These are phyloP conservation scores for Cystofilobasidium macerans DNA, from an alignment of 768 basidiomycete genomes.

Conservation along the genomic window DNA sequence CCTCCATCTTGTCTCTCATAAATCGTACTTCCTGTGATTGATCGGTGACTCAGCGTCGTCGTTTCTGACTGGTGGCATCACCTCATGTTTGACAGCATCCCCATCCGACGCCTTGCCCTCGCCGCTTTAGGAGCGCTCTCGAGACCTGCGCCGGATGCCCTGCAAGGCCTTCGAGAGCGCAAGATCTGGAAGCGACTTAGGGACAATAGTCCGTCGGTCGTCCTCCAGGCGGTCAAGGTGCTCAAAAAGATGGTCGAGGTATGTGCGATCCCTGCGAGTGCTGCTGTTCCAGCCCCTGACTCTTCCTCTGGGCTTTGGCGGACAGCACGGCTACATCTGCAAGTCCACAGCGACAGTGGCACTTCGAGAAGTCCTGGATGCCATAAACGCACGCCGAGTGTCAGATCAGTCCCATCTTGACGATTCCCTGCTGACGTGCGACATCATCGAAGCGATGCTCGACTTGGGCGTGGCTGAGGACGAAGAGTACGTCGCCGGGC, in stretches of 20 bases:
- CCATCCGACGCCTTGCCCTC: slow-evolving; percentile 54
- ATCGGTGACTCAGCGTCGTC: neutral
- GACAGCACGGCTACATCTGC: neutral
- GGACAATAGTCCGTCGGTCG: slow-evolving; percentile 1
- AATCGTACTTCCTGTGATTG: slow-evolving; percentile 52
- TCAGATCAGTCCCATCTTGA: neutral
- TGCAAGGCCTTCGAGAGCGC: slow-evolving; percentile 41
- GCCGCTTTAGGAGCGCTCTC: slow-evolving; percentile 51
- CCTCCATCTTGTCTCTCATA: slow-evolving; percentile 55
- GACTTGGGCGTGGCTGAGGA: no score
- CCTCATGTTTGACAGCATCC: slow-evolving; percentile 40
- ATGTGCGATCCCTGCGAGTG: neutral
- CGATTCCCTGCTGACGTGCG: neutral
- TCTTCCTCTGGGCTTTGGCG: neutral
- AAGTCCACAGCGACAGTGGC: neutral
- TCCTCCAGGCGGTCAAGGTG: slow-evolving; percentile 3
- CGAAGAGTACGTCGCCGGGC: no score
- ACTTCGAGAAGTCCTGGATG: neutral
- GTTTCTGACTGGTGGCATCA: neutral
- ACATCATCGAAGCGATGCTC: neutral
- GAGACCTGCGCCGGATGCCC: slow-evolving; percentile 42
- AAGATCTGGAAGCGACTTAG: slow-evolving; percentile 23
- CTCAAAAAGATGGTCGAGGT: slow-evolving; percentile 5
- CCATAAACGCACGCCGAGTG: neutral
- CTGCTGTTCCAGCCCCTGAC: neutral